Evolutionary conservation across 768 basidiomycete species (phyloP).

Genomic region (Cyathus striatus): DNA sequence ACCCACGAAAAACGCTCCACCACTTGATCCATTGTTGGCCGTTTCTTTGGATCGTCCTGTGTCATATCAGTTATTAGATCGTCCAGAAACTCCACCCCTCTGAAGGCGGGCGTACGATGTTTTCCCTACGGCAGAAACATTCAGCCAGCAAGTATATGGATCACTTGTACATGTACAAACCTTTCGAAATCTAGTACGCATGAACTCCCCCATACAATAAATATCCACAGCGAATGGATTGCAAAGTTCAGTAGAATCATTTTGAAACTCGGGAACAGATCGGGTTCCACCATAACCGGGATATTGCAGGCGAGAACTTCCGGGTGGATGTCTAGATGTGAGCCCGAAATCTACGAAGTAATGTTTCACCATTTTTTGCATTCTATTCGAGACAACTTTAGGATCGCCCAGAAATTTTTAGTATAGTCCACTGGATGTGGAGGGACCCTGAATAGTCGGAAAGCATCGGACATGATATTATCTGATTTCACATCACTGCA

Average conservation of each 20-base stretch:
- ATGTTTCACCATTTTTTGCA: neutral
- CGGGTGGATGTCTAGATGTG: neutral
- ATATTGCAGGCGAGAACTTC: constrained; percentile 14
- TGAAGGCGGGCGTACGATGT: too few species aligned
- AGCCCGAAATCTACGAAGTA: neutral
- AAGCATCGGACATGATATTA: neutral
- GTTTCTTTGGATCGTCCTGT: constrained; percentile 19
- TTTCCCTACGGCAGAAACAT: too few species aligned
- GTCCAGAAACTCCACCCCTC: constrained; percentile 16
- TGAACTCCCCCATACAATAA: constrained; percentile 29
- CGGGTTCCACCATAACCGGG: constrained; percentile 33
- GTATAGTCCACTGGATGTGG: neutral
- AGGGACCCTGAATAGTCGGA: neutral
- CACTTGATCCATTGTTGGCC: constrained; percentile 26
- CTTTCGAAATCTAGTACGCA: constrained; percentile 13
- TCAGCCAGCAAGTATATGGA: neutral
- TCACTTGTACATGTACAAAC: constrained; percentile 3
- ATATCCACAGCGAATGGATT: constrained; percentile 30
- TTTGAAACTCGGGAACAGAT: constrained; percentile 27
- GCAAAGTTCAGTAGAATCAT: constrained; percentile 9
- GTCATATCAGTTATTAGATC: constrained; percentile 12
- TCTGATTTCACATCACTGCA: neutral
- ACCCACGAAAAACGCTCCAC: constrained; percentile 17
- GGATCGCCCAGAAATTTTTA: neutral
- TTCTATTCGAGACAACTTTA: neutral